Evolutionary conservation across 257 asterid genomes (phyloP).

Genomic region (Solanum clarkiae): DNA sequence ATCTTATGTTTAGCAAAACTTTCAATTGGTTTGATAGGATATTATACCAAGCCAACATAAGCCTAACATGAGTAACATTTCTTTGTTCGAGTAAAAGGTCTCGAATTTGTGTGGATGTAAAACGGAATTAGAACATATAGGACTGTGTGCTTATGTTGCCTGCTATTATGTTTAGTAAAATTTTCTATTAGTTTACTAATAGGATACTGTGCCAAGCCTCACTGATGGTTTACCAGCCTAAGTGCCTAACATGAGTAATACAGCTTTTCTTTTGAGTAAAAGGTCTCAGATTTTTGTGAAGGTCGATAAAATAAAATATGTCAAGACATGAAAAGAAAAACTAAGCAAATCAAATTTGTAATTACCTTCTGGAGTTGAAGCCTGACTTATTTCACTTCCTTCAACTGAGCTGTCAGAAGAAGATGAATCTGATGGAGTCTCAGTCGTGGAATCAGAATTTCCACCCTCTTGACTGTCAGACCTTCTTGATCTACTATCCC

Average conservation of each 20-base stretch:
- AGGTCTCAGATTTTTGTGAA: neutral
- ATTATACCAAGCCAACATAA: neutral
- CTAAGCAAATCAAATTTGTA: neutral
- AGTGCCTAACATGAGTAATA: neutral
- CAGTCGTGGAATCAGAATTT: constrained; percentile 31
- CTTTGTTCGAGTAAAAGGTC: neutral
- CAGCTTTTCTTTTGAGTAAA: neutral
- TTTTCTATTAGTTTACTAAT: neutral
- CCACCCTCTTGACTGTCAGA: constrained; percentile 30
- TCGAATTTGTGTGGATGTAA: neutral
- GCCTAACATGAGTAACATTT: neutral
- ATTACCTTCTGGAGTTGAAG: constrained; percentile 40
- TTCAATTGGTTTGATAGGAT: neutral
- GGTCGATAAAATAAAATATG: neutral
- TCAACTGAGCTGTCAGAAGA: constrained; percentile 36
- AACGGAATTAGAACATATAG: neutral
- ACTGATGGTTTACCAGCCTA: neutral
- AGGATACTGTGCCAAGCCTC: neutral
- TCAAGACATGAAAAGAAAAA: neutral
- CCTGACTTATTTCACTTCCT: constrained; percentile 44
- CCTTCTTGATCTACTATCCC: constrained; percentile 42
- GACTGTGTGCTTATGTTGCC: neutral
- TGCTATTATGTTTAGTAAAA: neutral
- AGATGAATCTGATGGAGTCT: constrained; percentile 44
- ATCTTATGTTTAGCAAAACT: neutral